phyloP scores from a whole-genome alignment of 2,329 filamentous ascomycete species.

The Aspergillus nomiae region DNA sequence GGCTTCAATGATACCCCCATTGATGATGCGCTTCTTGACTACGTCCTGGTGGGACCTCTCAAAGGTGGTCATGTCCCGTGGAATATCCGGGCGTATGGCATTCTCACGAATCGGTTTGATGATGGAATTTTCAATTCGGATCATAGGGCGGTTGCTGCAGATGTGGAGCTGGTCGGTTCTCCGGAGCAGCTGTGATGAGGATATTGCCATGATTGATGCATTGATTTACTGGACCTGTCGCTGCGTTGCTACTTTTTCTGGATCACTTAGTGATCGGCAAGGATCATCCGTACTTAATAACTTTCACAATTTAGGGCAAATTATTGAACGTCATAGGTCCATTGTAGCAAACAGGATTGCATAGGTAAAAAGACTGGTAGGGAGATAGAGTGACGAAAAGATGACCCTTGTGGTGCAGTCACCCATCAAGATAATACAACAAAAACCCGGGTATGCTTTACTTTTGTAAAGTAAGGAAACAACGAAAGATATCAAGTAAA shows the following conservation, averaged over 20 bases:
- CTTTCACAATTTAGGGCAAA: neutral
- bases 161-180: neutral
- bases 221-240: neutral
- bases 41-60: neutral
- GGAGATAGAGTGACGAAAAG: neutral
- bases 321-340: neutral
- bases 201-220: neutral
- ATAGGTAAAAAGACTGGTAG: neutral
- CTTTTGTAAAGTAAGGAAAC: neutral
- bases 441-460: neutral
- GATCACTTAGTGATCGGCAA: neutral
- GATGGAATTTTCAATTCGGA: slow-evolving; percentile 1
- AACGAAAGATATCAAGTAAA: neutral
- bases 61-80: neutral
- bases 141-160: neutral
- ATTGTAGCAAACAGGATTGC: neutral
- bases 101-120: slow-evolving; percentile 1
- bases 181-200: neutral
- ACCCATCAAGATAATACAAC: neutral
- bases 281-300: neutral
- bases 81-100: neutral
- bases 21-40: slow-evolving; percentile 1
- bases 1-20: slow-evolving; percentile 1
- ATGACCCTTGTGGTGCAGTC: neutral
- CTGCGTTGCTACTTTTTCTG: neutral